Conservation (phyloP, 169 alveolate genomes). For the Plasmodium gonderi region DNA sequence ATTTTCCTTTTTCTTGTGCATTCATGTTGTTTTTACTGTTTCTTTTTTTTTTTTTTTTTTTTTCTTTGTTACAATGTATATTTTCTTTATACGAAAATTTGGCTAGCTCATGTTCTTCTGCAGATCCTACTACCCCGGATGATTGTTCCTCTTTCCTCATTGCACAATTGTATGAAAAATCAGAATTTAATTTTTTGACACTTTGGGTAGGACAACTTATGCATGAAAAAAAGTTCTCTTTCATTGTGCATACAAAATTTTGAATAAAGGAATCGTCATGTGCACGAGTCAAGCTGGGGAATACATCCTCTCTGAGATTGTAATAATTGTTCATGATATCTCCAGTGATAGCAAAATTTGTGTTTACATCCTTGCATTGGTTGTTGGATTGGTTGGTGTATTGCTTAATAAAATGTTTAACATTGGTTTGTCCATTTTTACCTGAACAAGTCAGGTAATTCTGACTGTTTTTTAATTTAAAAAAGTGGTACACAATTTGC, state of each 20-base stretch:
- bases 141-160: not conserved
- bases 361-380: not conserved
- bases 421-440: not conserved
- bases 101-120: not conserved
- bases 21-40: not conserved
- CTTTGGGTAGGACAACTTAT: not conserved
- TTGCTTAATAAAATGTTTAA: not conserved
- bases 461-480: not conserved
- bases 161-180: not conserved
- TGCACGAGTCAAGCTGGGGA: not conserved
- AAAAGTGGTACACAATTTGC: slow-evolving; percentile 24
- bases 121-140: not conserved
- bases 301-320: not conserved
- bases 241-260: slow-evolving; percentile 2
- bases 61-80: not conserved
- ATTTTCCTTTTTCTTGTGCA: slow-evolving; percentile 15
- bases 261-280: slow-evolving; percentile 17
- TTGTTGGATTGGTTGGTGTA: too few relatives aligned
- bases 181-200: not conserved
- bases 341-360: not conserved
- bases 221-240: not conserved
- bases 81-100: not conserved
- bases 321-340: not conserved
- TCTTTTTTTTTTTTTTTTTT: not conserved
- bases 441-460: not conserved